Base-by-base conservation (phyloP, 495 filamentous ascomycete species). In the Penicillium cataractarum region DNA sequence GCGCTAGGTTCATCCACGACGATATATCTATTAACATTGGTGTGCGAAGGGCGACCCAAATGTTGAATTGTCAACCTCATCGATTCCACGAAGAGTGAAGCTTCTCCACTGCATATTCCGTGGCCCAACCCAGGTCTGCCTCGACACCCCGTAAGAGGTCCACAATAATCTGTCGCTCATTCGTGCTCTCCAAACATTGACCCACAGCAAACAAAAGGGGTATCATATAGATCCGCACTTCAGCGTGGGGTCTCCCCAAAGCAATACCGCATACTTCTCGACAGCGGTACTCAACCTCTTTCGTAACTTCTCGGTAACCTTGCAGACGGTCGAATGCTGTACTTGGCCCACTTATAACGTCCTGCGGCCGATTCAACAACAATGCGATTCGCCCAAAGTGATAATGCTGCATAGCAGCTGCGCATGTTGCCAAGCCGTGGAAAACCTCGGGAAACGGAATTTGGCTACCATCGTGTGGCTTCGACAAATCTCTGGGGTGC, bases 271-370 rank as follows among this genome's bases (percentile, higher is more conserved):
- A 73, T 12, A 80, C 68, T 51, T 80, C 76, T 3, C 72, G 70
- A 57, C 70, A 66, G 12, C 78, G 76, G 52, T 73, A 74, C 44
- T 81, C 78, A 8, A 78, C 76, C 53, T 81, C 76, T 35, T 80
- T 80, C 4, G 76, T 79, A 17, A 81, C 62, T 52, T 80, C 77
- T 9, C 78, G 65, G 31, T 80, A 79, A 2, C 72, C 70, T 35
- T 78, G 75, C 3, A 81, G 61, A 4, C 77, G 75, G 56, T 80
- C 76, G 53, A 78, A 80, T 0, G 77, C 75, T 5, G 74, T 78
- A 35, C 73, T 77, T 0, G 73, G 77, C 0, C 68, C 75, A 15
- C 69, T 72, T 40, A 77, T 58, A 2, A 64, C 67, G 49, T 81
- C 76, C 10, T 70, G 55, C 0, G 78, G 78, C 12, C 73, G 66